Percentiles rank a stretch among this genome's conserved stretches.
phyloP scores from a whole-genome alignment of 495 filamentous ascomycete genomes.

The Viridothelium virens region DNA sequence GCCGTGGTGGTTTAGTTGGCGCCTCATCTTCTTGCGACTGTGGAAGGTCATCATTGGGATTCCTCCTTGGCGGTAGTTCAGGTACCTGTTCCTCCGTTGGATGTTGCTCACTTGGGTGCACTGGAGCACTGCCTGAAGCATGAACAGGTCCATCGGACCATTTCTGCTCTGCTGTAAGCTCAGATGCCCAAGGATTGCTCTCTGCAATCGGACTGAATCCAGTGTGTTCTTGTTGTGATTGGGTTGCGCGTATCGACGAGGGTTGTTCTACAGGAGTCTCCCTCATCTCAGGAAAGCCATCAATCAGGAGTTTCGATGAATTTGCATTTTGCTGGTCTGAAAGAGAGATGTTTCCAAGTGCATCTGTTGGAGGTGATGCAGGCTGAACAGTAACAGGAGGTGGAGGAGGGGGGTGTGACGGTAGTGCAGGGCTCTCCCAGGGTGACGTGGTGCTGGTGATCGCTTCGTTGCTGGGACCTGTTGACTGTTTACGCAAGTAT shows the following conservation, averaged over 20 bases:
- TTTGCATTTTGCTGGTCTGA: not conserved
- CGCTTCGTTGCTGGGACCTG: not conserved
- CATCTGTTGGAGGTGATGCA: not conserved
- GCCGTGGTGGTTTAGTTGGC: slow-evolving; percentile 16
- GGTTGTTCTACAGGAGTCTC: slow-evolving; percentile 17
- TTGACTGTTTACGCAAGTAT: slow-evolving; percentile 9
- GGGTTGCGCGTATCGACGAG: slow-evolving; percentile 20
- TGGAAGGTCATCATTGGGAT: slow-evolving; percentile 15
- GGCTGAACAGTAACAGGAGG: not conserved
- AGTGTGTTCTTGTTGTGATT: slow-evolving; percentile 9
- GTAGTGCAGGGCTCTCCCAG: not conserved
- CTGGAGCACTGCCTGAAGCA: slow-evolving; percentile 13
- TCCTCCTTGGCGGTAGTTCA: slow-evolving; percentile 9
- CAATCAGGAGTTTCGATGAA: not conserved
- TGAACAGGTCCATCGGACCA: slow-evolving; percentile 7
- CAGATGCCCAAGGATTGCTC: slow-evolving; percentile 15
- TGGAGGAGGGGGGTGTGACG: slow-evolving; percentile 1
- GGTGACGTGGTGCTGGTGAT: not conserved
- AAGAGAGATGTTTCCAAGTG: not conserved
- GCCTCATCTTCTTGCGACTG: slow-evolving; percentile 22
- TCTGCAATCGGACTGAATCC: slow-evolving; percentile 13
- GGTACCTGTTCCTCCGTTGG: slow-evolving; percentile 7
- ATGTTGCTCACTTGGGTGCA: slow-evolving; percentile 27
- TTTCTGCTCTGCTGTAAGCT: slow-evolving; percentile 9
- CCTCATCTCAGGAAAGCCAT: slow-evolving; percentile 8